These are phyloP conservation scores for Solanum hybrid DNA, from an alignment of 305 asterid genomes.

Conservation along the genomic window DNA sequence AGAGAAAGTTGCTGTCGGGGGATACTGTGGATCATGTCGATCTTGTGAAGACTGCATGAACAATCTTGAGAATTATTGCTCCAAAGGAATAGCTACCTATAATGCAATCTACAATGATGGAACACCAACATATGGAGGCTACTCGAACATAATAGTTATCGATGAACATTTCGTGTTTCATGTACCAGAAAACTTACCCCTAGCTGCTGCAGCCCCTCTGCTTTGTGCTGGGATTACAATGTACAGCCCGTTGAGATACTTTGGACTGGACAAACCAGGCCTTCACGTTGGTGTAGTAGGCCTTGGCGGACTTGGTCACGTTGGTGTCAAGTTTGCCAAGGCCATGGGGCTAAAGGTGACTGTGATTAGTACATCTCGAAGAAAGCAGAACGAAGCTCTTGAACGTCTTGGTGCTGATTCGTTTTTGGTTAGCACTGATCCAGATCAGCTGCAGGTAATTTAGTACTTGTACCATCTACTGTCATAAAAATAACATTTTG, in stretches of 20 bases:
- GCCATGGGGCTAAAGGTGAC: conserved; percentile 61
- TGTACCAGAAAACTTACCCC: conserved; percentile 43
- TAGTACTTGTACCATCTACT: neutral
- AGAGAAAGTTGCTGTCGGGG: conserved; percentile 52
- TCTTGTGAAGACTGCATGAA: conserved; percentile 27
- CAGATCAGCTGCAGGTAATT: conserved; percentile 37
- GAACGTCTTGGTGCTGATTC: conserved; percentile 35
- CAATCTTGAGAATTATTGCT: conserved; percentile 41
- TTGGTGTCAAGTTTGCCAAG: conserved; percentile 52
- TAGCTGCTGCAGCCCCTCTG: conserved; percentile 44
- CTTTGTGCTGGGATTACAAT: conserved; percentile 54
- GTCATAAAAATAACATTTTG: neutral
- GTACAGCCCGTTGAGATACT: conserved; percentile 46
- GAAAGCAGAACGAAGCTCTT: conserved; percentile 47
- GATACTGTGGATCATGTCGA: conserved; percentile 43
- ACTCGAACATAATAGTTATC: conserved; percentile 31
- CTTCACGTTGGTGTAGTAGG: conserved; percentile 38
- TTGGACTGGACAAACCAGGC: conserved; percentile 41
- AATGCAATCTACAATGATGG: conserved; percentile 18
- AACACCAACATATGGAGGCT: conserved; percentile 44
- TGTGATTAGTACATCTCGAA: conserved; percentile 35
- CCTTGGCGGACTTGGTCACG: conserved; percentile 57
- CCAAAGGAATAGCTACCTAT: conserved; percentile 24
- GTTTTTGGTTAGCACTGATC: conserved; percentile 39
- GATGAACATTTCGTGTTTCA: conserved; percentile 38